phyloP scores from a whole-genome alignment of 306 rosid genomes.

The Casuarina glauca region DNA sequence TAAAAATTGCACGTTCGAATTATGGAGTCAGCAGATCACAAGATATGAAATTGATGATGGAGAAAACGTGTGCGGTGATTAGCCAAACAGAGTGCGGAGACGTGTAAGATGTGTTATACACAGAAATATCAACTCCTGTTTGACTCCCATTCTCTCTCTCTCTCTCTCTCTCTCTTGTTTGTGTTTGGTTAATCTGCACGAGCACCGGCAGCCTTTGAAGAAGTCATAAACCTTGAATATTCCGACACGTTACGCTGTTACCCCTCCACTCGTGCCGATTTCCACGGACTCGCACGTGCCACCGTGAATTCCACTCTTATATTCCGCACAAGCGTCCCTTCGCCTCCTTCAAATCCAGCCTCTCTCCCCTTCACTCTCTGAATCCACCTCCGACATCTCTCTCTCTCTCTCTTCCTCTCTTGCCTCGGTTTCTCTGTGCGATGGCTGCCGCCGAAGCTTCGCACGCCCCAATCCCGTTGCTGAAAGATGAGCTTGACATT shows the following conservation, averaged over 20 bases:
- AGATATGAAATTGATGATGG: too few relatives aligned
- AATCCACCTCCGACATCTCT: not conserved
- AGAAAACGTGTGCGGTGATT: not conserved
- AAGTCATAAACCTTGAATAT: conserved; percentile 34
- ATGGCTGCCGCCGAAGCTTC: conserved; percentile 32
- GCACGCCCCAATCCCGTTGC: conserved; percentile 25
- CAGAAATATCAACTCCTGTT: not conserved
- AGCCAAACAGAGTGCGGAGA: not conserved
- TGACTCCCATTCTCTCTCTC: not conserved
- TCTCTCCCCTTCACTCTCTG: not conserved
- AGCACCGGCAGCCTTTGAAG: conserved; percentile 30
- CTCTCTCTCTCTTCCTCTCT: not conserved
- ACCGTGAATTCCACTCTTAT: conserved; percentile 24
- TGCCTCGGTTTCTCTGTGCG: not conserved
- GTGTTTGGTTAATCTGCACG: not conserved
- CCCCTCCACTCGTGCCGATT: conserved; percentile 39
- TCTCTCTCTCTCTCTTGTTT: not conserved
- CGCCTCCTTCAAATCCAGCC: not conserved
- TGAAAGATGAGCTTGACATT: conserved; percentile 85
- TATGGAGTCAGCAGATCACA: too few relatives aligned
- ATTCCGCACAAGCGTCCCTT: conserved; percentile 2
- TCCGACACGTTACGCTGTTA: conserved; percentile 40
- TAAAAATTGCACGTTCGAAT: too few relatives aligned
- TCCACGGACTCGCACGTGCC: conserved; percentile 41
- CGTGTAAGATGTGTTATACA: not conserved